Percentiles rank a stretch among this genome's conserved stretches.
Evolutionary conservation across 495 filamentous ascomycete species (phyloP).

Genomic region (Penicillium subrubescens): DNA sequence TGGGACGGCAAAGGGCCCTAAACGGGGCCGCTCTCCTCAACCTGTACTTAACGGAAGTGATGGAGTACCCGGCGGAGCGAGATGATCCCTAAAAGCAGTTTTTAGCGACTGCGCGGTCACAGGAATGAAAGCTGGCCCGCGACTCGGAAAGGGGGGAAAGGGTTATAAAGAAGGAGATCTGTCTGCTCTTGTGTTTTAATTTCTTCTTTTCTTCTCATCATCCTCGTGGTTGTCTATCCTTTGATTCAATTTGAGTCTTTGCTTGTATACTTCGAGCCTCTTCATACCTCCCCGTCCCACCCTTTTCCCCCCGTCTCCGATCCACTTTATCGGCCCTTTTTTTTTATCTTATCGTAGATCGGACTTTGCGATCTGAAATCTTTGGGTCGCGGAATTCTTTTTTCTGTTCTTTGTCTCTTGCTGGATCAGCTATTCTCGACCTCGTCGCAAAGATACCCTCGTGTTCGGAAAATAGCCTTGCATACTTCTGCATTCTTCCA

Average conservation of each 20-base stretch:
- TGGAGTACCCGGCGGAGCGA: conserved; percentile 36
- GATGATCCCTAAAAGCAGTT: conserved; percentile 54
- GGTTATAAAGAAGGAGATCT: conserved; percentile 17
- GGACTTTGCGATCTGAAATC: conserved; percentile 10
- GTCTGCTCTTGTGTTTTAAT: conserved; percentile 5
- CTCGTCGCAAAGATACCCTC: neutral
- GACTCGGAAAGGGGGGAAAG: conserved; percentile 16
- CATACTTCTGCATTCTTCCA: conserved; percentile 2
- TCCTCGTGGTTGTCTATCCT: neutral
- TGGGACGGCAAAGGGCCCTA: conserved; percentile 29
- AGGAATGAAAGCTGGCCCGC: conserved; percentile 17
- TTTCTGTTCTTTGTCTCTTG: neutral
- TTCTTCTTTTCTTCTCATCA: conserved; percentile 8
- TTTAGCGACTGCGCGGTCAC: conserved; percentile 40
- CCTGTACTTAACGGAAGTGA: conserved; percentile 55
- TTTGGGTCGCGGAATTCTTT: conserved; percentile 1
- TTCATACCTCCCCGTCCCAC: conserved; percentile 6
- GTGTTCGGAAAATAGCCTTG: neutral
- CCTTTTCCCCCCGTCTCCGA: conserved; percentile 13
- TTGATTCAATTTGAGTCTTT: neutral
- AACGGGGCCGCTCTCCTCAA: conserved; percentile 48
- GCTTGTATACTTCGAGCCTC: conserved; percentile 2
- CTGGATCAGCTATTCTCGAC: neutral
- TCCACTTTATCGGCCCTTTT: conserved; percentile 21
- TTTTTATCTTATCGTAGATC: conserved; percentile 35